A percentile compares a stretch with the other conserved stretches of the same genome.
Evolutionary conservation across 2,329 filamentous ascomycete species (phyloP).

Genomic region (Fusarium stilboides): DNA sequence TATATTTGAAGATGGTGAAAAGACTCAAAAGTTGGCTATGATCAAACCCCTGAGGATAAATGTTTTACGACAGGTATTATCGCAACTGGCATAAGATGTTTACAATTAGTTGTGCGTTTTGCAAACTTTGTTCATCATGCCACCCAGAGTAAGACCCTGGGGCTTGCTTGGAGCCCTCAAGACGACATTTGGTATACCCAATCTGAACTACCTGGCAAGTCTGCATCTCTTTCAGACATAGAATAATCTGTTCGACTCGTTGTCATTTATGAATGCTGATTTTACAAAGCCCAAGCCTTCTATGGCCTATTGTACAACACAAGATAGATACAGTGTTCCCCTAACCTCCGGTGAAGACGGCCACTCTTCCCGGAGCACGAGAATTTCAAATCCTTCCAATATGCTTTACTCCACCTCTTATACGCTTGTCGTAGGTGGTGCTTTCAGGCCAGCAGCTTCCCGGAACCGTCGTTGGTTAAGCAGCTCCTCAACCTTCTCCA

Average conservation of each 20-base stretch:
- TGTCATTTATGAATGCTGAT: conserved; percentile 33
- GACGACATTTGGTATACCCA: not conserved
- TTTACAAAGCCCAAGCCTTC: conserved; percentile 45
- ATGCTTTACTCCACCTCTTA: conserved; percentile 14
- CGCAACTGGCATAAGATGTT: not conserved
- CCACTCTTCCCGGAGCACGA: conserved; percentile 20
- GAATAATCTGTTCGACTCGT: not conserved
- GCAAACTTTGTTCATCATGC: not conserved
- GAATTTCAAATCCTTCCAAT: not conserved
- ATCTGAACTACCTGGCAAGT: not conserved
- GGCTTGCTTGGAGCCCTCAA: not conserved
- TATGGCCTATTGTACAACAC: conserved; percentile 47
- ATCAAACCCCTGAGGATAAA: not conserved
- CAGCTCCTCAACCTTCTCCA: conserved; percentile 71
- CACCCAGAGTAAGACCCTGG: not conserved
- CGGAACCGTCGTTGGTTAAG: conserved; percentile 67
- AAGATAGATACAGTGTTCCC: conserved; percentile 40
- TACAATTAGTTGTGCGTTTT: not conserved
- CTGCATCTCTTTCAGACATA: not conserved
- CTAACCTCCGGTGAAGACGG: conserved; percentile 17
- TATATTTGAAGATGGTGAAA: not conserved
- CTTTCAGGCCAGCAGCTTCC: conserved; percentile 52
- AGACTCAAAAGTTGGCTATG: not conserved
- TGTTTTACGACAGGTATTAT: not conserved
- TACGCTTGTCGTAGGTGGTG: conserved; percentile 43